Conservation (phyloP, 352 stramenopile species). For the Hyaloperonospora brassicae region DNA sequence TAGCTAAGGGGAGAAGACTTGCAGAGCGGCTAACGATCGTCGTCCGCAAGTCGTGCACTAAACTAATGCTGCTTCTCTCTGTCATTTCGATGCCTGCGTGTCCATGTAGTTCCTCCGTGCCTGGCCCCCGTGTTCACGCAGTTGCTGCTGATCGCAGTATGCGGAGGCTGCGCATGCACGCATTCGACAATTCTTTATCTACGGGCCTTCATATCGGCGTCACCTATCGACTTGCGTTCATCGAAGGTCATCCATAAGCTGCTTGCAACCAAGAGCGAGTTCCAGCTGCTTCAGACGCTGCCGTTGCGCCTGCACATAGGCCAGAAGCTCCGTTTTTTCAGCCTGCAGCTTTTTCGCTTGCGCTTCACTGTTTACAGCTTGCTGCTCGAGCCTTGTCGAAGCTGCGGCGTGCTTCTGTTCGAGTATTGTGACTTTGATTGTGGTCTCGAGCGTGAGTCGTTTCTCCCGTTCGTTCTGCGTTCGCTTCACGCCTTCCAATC, state of each 20-base stretch:
- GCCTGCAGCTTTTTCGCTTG: constrained; percentile 37
- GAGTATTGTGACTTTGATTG: constrained; percentile 33
- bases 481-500: constrained; percentile 34
- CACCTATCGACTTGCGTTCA: constrained; percentile 24
- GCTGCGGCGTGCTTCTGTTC: constrained; percentile 41
- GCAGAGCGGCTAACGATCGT: constrained; percentile 26
- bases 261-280: constrained; percentile 36
- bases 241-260: constrained; percentile 32
- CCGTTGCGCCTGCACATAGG: constrained; percentile 29
- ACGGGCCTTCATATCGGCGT: constrained; percentile 10
- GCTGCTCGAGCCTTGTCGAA: constrained; percentile 34
- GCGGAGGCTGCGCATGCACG: constrained; percentile 16
- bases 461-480: constrained; percentile 35
- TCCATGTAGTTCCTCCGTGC: constrained; percentile 15
- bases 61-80: constrained; percentile 15
- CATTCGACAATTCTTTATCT: constrained; percentile 15
- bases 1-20: constrained; percentile 16
- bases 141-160: constrained; percentile 18
- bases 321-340: constrained; percentile 41
- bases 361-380: constrained; percentile 25
- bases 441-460: constrained; percentile 40
- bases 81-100: constrained; percentile 21
- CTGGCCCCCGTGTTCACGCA: constrained; percentile 10
- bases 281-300: constrained; percentile 47
- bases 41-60: constrained; percentile 17